These are phyloP conservation scores for Plectosphaerella sp. DNA, from an alignment of 2,329 filamentous ascomycete genomes.

Conservation along the genomic window DNA sequence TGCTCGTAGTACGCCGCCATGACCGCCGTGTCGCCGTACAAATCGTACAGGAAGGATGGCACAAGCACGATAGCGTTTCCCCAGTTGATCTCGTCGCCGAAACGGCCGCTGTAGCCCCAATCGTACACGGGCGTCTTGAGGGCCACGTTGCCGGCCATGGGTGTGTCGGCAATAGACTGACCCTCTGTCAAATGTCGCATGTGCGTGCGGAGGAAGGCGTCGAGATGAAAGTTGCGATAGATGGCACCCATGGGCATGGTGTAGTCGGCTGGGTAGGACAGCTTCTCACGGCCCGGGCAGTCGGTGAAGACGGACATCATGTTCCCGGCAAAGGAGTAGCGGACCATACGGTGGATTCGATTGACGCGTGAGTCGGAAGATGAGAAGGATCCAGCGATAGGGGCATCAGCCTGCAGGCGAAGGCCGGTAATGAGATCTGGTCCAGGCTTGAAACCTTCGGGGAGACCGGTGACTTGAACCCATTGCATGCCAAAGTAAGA, in stretches of 20 bases:
- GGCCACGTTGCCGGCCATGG: constrained; percentile 6
- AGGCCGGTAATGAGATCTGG: constrained; percentile 2
- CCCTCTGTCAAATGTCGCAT: constrained; percentile 3
- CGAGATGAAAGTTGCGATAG: constrained; percentile 4
- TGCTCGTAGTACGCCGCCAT: constrained; percentile 6
- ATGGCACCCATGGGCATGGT: constrained; percentile 7
- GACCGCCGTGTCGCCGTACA: constrained; percentile 4
- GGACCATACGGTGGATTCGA: constrained; percentile 5
- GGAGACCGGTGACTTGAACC: constrained; percentile 8
- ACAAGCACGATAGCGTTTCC: constrained; percentile 7
- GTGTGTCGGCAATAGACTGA: constrained; percentile 3
- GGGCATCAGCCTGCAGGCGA: constrained; percentile 1
- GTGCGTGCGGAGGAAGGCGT: constrained; percentile 1
- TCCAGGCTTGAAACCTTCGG: neutral
- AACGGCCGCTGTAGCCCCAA: constrained; percentile 5
- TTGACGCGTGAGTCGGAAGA: constrained; percentile 3
- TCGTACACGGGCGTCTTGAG: constrained; percentile 7
- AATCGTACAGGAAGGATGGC: constrained; percentile 2
- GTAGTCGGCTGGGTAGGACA: constrained; percentile 6
- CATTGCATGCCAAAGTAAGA: constrained; percentile 9
- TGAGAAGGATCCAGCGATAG: constrained; percentile 4
- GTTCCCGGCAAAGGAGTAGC: constrained; percentile 6
- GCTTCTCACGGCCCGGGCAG: constrained; percentile 6
- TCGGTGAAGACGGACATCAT: constrained; percentile 8
- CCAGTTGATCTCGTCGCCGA: constrained; percentile 9